These are phyloP conservation scores for Glomus cerebriforme DNA, from an alignment of 192 early-diverging fungal genomes.

Conservation along the genomic window DNA sequence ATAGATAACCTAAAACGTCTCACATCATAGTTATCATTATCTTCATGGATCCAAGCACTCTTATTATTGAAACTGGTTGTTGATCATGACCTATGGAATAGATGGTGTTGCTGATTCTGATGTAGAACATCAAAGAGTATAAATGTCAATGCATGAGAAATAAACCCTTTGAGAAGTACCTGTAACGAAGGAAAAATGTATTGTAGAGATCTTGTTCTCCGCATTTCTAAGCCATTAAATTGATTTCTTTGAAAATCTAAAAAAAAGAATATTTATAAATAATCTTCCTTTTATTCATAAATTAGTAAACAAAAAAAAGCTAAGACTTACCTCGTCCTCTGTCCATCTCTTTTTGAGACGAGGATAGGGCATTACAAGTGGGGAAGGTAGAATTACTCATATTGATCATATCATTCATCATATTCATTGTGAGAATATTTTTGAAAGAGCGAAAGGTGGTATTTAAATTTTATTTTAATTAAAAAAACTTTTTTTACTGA, in stretches of 20 bases:
- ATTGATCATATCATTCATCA: not conserved
- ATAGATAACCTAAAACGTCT: no score
- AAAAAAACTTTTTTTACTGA: no score
- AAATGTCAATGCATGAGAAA: not conserved
- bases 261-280: not conserved
- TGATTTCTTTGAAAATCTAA: not conserved
- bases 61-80: no score
- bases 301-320: conserved; percentile 11
- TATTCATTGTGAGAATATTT: not conserved
- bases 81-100: not conserved
- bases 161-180: conserved; percentile 21
- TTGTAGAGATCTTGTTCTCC: not conserved
- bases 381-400: conserved; percentile 3
- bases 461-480: not conserved
- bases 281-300: not conserved
- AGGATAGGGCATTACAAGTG: not conserved
- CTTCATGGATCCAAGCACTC: not conserved
- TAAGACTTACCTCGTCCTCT: not conserved
- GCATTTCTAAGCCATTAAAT: not conserved
- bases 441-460: conserved; percentile 6
- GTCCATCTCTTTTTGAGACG: conserved; percentile 7
- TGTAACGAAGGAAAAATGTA: not conserved
- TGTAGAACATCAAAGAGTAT: conserved; percentile 3
- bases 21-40: not conserved
- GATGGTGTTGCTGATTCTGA: not conserved